Evolutionary conservation across 2,329 filamentous ascomycete species (phyloP).

Genomic region (Ophiostoma sp.): DNA sequence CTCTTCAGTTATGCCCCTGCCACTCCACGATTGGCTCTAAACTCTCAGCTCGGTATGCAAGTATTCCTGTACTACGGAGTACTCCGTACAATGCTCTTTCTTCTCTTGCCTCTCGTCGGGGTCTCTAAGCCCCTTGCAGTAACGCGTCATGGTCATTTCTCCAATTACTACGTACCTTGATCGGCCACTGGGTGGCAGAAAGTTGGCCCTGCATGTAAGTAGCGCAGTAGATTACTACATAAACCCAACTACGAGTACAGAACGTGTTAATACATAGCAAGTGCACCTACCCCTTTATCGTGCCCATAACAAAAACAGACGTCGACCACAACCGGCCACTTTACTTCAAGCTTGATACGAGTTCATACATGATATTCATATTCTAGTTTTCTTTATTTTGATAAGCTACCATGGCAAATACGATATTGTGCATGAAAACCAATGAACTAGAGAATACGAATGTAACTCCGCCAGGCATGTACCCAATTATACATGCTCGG

Average conservation of each 20-base stretch:
- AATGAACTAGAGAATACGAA: background rate
- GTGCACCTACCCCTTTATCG: background rate
- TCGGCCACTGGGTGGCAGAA: background rate
- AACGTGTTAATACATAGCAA: background rate
- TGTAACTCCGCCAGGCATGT: background rate
- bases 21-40: background rate
- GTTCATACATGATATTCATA: background rate
- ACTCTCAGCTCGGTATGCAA: background rate
- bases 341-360: background rate
- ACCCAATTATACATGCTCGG: background rate
- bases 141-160: background rate
- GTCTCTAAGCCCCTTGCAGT: conserved; percentile 12
- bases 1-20: conserved; percentile 1
- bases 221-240: background rate
- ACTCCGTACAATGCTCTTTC: no score
- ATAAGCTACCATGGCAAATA: background rate
- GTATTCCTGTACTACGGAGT: background rate
- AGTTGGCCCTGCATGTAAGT: conserved; percentile 1
- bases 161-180: conserved; percentile 1
- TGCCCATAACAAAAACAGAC: background rate
- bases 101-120: background rate
- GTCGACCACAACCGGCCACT: background rate
- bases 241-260: background rate
- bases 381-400: background rate
- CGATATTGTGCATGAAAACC: background rate